phyloP scores from a whole-genome alignment of 1,284 basidiomycete species.

The Testicularia cyperi region DNA sequence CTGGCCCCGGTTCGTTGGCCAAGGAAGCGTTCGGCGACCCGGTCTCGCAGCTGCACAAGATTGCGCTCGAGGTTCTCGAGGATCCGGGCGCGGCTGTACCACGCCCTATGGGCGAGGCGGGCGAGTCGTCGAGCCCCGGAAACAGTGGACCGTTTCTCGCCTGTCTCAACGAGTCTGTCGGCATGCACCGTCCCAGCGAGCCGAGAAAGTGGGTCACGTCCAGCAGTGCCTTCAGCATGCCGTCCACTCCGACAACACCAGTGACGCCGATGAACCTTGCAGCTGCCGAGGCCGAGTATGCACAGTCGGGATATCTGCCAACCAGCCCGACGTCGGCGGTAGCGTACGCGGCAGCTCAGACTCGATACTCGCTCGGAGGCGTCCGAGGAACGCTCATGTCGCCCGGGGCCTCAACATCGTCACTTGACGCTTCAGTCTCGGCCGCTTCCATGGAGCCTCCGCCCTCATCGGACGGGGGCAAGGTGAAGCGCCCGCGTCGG shows the following conservation, averaged over 20 bases:
- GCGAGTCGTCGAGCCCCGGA: constrained; percentile 34
- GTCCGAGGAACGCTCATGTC: constrained; percentile 21
- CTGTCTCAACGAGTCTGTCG: constrained; percentile 51
- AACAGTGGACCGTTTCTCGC: constrained; percentile 50
- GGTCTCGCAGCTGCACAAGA: constrained; percentile 85
- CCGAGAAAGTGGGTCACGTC: constrained; percentile 40
- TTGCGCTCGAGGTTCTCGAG: constrained; percentile 53
- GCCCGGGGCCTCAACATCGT: constrained; percentile 20
- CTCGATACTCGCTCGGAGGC: constrained; percentile 28
- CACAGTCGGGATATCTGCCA: constrained; percentile 5
- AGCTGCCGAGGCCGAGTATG: constrained; percentile 14
- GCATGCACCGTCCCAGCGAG: constrained; percentile 48
- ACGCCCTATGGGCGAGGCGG: constrained; percentile 15
- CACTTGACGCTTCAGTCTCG: too few species aligned
- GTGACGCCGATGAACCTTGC: constrained; percentile 46
- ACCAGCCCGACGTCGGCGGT: constrained; percentile 20
- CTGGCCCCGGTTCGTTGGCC: constrained; percentile 68
- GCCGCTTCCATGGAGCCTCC: constrained; percentile 26
- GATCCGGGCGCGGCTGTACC: constrained; percentile 26
- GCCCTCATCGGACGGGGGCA: constrained; percentile 53
- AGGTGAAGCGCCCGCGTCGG: constrained; percentile 52
- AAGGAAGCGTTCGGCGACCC: constrained; percentile 88
- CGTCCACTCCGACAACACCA: constrained; percentile 51
- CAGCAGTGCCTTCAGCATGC: constrained; percentile 31
- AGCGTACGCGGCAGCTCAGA: constrained; percentile 51